phyloP scores from a whole-genome alignment of 2,329 filamentous ascomycete genomes.

The Beauveria sp. region DNA sequence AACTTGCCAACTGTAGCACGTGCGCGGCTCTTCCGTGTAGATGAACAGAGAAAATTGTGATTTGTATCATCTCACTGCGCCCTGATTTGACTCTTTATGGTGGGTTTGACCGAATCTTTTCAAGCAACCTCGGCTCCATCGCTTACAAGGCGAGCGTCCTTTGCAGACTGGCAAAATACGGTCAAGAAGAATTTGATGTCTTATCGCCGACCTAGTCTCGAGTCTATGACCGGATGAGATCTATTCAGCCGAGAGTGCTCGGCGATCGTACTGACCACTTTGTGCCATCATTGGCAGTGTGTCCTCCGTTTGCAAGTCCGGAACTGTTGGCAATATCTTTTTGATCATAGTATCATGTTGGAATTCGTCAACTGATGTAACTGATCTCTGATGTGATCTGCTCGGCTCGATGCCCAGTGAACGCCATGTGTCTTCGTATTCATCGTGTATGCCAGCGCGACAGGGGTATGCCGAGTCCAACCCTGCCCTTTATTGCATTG shows the following conservation, averaged over 20 bases:
- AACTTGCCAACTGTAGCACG: not conserved
- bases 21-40: not conserved
- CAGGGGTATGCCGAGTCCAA: not conserved
- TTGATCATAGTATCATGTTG: not conserved
- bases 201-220: not conserved
- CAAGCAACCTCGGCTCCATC: not conserved
- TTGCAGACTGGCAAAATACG: not conserved
- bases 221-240: not conserved
- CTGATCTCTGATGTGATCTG: not conserved
- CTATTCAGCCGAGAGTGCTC: too few species aligned
- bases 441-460: not conserved
- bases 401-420: not conserved
- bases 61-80: not conserved
- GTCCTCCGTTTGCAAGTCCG: not conserved
- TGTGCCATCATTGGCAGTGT: not conserved
- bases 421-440: not conserved
- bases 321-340: not conserved
- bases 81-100: not conserved
- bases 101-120: not conserved
- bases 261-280: not conserved
- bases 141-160: not conserved
- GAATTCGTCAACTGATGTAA: not conserved
- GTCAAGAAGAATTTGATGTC: too few species aligned
- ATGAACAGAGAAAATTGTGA: not conserved
- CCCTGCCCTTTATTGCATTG: not conserved